Conservation (phyloP, 345 rosid genomes). For the Capsella bursapastoris region DNA sequence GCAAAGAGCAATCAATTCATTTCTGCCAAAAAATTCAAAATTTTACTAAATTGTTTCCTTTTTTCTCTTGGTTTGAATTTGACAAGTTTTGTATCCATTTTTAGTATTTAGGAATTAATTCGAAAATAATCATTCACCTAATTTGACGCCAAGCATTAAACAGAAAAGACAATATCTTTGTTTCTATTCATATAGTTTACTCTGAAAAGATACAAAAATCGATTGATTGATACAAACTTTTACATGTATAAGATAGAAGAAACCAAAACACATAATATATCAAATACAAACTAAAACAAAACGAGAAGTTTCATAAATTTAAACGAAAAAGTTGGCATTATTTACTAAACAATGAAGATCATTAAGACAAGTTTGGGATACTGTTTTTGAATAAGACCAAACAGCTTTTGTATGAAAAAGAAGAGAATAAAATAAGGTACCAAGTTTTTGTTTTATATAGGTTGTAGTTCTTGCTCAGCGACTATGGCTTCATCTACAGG, state of each 20-base stretch:
- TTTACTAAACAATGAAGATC: constrained; percentile 35
- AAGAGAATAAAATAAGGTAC: neutral
- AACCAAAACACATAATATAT: neutral
- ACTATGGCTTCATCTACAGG: constrained; percentile 53
- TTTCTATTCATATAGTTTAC: neutral
- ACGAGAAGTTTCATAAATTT: neutral
- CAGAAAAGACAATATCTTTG: neutral
- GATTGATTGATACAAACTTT: constrained; percentile 10
- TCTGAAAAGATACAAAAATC: constrained; percentile 1
- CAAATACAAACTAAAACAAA: neutral
- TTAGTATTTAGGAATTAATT: neutral
- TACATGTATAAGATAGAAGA: neutral
- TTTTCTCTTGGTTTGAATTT: neutral
- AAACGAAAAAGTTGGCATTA: constrained; percentile 33
- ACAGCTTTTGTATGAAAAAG: constrained; percentile 11
- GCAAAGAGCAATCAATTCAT: neutral
- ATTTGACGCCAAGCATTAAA: neutral
- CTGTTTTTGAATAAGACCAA: constrained; percentile 24
- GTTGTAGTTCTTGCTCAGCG: constrained; percentile 73
- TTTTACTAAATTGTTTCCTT: neutral
- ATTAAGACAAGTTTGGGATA: neutral
- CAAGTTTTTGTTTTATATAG: constrained; percentile 38
- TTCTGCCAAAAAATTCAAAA: neutral
- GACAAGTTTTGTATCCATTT: neutral
- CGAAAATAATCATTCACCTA: neutral